Evolutionary conservation across 345 rosid species (phyloP), one percentile per base, ranked within the genome.

Genomic region (Hibiscus trionum): DNA sequence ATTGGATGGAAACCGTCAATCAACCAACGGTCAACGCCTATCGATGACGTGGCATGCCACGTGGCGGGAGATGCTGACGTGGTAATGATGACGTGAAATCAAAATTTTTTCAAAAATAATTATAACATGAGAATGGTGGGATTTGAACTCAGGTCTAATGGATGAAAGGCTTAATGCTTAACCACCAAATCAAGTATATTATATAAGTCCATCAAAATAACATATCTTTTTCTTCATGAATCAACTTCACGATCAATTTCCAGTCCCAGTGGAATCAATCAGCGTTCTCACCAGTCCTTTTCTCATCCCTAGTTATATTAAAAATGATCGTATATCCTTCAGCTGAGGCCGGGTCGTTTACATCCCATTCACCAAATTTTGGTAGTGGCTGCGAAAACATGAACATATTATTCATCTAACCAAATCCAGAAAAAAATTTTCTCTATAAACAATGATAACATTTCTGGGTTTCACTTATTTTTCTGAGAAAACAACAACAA

Each of bases 351-450:
- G 98, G 97, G 78, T 93, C 97, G 84, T 93, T 93, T 63, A 93
- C 97, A 74, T 93, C 98, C 98, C 98, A 91, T 86, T 93, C 98
- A 67, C 98, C 98, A 72, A 91, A 94, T 71, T 91, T 94, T 16
- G 97, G 97, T 78, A 90, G 85, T 52, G 97, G 90, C 71, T 58
- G 52, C 39, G 42, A n/a, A 14, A 5, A 35, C 35, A 60, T 4
- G 26, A 15, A 62, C 26, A 15, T 33, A 6, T 55, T n/a, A 3
- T 0, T 58, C 1, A 39, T 37, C 26, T 35, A 9, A 64, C 31
- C n/a, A 64, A 42, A 58, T 0, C 15, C 11, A 57, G 24, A 19
- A 55, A 19, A 7, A 55, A 6, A 8, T 6, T 1, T 37, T 37
- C 1, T 37, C 1, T 37, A 6, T 37, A n/a, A 6, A 56, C 60